These are phyloP conservation scores for Manihot esculenta DNA, from an alignment of 441 rosid species.

Conservation along the genomic window DNA sequence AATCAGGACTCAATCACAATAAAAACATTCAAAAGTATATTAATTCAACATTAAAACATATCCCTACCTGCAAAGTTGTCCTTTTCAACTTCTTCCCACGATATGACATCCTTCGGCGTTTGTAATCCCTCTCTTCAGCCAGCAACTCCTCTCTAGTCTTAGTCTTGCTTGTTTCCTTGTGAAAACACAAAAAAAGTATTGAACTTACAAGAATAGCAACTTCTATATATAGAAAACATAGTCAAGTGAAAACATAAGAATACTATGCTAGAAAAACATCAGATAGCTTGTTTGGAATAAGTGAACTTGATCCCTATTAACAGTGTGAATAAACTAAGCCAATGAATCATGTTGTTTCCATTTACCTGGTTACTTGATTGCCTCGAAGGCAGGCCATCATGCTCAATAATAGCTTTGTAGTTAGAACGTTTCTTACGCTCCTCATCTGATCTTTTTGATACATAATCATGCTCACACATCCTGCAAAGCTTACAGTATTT, in stretches of 20 bases:
- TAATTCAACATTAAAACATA: slow-evolving; percentile 16
- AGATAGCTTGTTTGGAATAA: background rate
- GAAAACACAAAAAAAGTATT: slow-evolving; percentile 8
- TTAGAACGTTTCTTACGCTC: slow-evolving; percentile 58
- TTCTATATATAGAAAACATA: background rate
- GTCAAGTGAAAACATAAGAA: background rate
- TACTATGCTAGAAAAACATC: background rate
- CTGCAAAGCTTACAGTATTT: slow-evolving; percentile 37
- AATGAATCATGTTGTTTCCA: slow-evolving; percentile 1
- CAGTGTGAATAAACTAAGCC: background rate
- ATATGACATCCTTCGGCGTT: slow-evolving; percentile 91
- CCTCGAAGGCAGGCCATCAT: slow-evolving; percentile 84
- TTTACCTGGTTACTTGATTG: slow-evolving; percentile 51
- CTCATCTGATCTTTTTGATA: slow-evolving; percentile 63
- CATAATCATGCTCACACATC: slow-evolving; percentile 53
- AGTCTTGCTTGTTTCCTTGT: slow-evolving; percentile 54
- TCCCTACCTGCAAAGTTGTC: slow-evolving; percentile 57
- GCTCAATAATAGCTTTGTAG: slow-evolving; percentile 80
- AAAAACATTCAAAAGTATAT: slow-evolving; percentile 4
- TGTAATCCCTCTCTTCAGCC: slow-evolving; percentile 99
- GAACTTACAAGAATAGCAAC: background rate
- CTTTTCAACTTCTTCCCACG: slow-evolving; percentile 94
- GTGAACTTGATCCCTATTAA: no score
- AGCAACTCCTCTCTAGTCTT: slow-evolving; percentile 83
- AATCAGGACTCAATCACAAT: background rate